phyloP scores from a whole-genome alignment of 176 grass and related monocot species.

The Pontederia crassipes region DNA sequence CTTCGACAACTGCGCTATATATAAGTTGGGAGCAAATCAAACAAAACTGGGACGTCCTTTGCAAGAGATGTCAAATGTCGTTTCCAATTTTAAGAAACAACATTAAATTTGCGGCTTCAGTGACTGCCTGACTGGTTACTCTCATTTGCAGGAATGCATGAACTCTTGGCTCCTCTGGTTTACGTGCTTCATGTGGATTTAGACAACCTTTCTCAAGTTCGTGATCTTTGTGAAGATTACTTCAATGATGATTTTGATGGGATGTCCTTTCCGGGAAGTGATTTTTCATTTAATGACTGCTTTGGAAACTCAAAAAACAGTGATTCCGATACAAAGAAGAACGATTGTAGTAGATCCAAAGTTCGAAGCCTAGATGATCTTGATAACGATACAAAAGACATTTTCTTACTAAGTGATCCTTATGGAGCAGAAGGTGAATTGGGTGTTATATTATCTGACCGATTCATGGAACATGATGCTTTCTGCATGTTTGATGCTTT shows the following conservation, averaged over 20 bases:
- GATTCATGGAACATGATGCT: constrained; percentile 96
- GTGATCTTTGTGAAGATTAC: constrained; percentile 66
- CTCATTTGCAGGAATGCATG: constrained; percentile 74
- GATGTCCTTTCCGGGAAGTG: constrained; percentile 40
- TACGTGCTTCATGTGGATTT: constrained; percentile 90
- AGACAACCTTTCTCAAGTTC: constrained; percentile 54
- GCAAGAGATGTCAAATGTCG: too few relatives aligned
- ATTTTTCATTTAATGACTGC: constrained; percentile 55
- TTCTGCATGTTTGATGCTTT: constrained; percentile 86
- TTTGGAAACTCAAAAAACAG: constrained; percentile 31
- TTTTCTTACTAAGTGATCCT: constrained; percentile 74
- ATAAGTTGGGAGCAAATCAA: too few relatives aligned
- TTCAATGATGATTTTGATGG: constrained; percentile 83
- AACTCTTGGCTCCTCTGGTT: constrained; percentile 83
- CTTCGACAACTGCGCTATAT: too few relatives aligned
- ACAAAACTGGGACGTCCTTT: too few relatives aligned
- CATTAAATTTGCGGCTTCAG: too few relatives aligned
- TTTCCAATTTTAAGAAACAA: too few relatives aligned
- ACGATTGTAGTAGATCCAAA: constrained; percentile 24
- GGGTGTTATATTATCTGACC: constrained; percentile 81
- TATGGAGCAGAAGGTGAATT: constrained; percentile 97
- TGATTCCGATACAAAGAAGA: constrained; percentile 23
- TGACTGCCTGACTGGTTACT: too few relatives aligned
- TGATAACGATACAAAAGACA: constrained; percentile 56
- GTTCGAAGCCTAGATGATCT: constrained; percentile 47